Base-by-base conservation (phyloP, 768 basidiomycete species). In the Pleurotus platypus region DNA sequence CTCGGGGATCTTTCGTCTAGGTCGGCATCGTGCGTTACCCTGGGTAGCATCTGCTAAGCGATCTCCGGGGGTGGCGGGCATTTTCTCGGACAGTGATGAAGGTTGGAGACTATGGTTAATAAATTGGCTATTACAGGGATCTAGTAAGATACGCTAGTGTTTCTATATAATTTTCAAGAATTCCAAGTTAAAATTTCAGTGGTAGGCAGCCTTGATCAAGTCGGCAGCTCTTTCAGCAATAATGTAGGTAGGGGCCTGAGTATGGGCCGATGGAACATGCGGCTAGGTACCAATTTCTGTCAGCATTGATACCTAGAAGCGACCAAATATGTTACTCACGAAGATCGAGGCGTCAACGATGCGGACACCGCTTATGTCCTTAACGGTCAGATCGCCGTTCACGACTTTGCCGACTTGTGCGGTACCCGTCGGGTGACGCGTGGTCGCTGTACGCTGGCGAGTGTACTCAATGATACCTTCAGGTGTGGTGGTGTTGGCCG, bases 381-480 rank as follows among this genome's bases (percentile, higher is more conserved):
- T 76, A 6, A 79, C 68, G 3, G 55, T 60, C 22, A 78, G 61
- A 53, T 75, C 64, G 8, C 72, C 66, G 55, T 75, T 69, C 8
- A 75, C 70, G 15, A 75, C 75, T 53, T 42, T 0, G 67, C 57
- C n/a, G 72, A 70, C 67, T 75, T 73, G 9, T 3, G 73, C 72
- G 0, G 72, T 72, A 12, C 71, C 69, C 9, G 68, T 66, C 5
- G 70, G 66, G 60, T 77, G 76, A 46, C 61, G 64, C 8, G 66
- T 56, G 1, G 67, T 72, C 24, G 45, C 56, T 7, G 62, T 58
- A n/a, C 58, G 57, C 6, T 58, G 46, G 3, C 69, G 65, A 11
- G 72, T 56, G 48, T 58, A 68, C 0, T 58, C 57, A 16, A 65
- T 68, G 20, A 73, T 66, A 5, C 60, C 60, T 0, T 35, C 65